A percentile compares a stretch with the other conserved stretches of the same genome.
Evolutionary conservation across 2,329 filamentous ascomycete genomes (phyloP).

Genomic region (Ascocoryne sarcoides): DNA sequence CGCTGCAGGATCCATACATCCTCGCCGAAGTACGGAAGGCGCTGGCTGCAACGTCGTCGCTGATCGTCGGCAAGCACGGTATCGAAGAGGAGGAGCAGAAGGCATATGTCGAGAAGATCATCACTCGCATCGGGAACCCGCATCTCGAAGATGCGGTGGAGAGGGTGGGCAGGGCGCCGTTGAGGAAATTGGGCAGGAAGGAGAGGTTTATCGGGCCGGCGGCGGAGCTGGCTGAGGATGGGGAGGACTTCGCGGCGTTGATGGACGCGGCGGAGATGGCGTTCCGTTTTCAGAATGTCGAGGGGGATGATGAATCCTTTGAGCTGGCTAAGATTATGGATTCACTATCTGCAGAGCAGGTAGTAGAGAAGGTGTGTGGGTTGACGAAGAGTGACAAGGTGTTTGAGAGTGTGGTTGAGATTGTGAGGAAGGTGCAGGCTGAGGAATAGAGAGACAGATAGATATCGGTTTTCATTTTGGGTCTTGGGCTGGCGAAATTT

Average conservation of each 20-base stretch:
- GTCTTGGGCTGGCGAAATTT: too few relatives aligned
- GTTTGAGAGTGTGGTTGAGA: constrained; percentile 62
- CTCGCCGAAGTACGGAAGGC: constrained; percentile 70
- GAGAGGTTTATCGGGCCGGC: constrained; percentile 95
- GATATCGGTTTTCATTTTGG: too few relatives aligned
- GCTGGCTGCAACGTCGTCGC: constrained; percentile 73
- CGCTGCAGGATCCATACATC: constrained; percentile 73
- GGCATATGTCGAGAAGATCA: constrained; percentile 85
- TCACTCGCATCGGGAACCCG: constrained; percentile 87
- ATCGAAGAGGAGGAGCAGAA: constrained; percentile 69
- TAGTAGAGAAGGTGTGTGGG: constrained; percentile 74
- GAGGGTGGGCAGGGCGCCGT: constrained; percentile 87
- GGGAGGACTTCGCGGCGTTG: constrained; percentile 62
- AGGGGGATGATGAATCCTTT: constrained; percentile 80
- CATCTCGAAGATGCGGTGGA: constrained; percentile 87
- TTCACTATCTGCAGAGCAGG: constrained; percentile 60
- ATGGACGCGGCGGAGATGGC: constrained; percentile 83
- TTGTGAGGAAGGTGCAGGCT: constrained; percentile 77
- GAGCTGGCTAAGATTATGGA: constrained; percentile 83
- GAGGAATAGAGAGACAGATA: constrained; percentile 15
- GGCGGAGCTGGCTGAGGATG: constrained; percentile 83
- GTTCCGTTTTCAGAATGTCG: constrained; percentile 90
- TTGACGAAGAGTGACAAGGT: constrained; percentile 70
- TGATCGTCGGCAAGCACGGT: constrained; percentile 81
- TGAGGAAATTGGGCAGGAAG: constrained; percentile 89